These are phyloP conservation scores for Passiflora organensis DNA, from an alignment of 345 rosid genomes.

Conservation along the genomic window DNA sequence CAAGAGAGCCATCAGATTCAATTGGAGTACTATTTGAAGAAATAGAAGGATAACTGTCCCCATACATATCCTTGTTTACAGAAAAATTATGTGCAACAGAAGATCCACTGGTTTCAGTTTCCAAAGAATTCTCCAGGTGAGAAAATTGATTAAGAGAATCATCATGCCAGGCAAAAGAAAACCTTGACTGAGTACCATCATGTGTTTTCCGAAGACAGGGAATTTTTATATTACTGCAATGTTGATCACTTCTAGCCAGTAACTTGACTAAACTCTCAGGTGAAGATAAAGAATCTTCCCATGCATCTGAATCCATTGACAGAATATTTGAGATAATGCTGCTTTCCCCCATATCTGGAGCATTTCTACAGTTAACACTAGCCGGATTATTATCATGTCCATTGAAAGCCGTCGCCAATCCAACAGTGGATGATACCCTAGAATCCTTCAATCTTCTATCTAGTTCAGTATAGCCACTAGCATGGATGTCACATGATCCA, in stretches of 20 bases:
- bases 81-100: not conserved
- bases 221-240: conserved; percentile 4
- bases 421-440: too few relatives aligned
- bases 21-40: conserved; percentile 12
- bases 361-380: conserved; percentile 6
- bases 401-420: not conserved
- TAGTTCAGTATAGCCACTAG: too few relatives aligned
- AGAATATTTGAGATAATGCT: conserved; percentile 24
- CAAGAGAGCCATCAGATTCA: conserved; percentile 6
- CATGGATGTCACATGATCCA: too few relatives aligned
- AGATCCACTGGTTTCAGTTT: not conserved
- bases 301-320: conserved; percentile 17
- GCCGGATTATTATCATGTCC: conserved; percentile 1
- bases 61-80: conserved; percentile 8
- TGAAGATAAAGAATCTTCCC: conserved; percentile 21
- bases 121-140: conserved; percentile 4
- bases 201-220: conserved; percentile 17
- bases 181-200: conserved; percentile 18
- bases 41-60: conserved; percentile 6
- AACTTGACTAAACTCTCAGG: conserved; percentile 18
- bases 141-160: conserved; percentile 7
- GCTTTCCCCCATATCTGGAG: conserved; percentile 18
- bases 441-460: too few relatives aligned
- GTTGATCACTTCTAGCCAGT: conserved; percentile 13
- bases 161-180: conserved; percentile 26